These are phyloP conservation scores for Globisporangium camurandrum DNA, from an alignment of 352 stramenopile species.

Conservation along the genomic window DNA sequence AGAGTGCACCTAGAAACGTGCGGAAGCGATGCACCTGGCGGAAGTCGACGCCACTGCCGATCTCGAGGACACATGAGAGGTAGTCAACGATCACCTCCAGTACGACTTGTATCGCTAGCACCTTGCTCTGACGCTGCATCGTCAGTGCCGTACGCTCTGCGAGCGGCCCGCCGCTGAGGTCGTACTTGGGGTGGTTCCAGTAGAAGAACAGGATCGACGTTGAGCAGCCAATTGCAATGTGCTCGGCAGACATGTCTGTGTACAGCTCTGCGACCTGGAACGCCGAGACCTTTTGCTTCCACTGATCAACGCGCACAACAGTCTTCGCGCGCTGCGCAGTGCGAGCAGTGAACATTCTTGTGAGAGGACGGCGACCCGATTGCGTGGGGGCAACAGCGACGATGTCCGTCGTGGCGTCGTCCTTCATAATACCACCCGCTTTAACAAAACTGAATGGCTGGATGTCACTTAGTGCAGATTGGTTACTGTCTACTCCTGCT, in stretches of 20 bases:
- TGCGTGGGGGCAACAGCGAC: too few species aligned
- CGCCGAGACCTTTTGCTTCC: slow-evolving; percentile 15
- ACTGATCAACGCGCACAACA: slow-evolving; percentile 1
- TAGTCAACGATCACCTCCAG: slow-evolving; percentile 12
- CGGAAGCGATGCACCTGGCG: slow-evolving; percentile 1
- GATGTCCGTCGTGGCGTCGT: too few species aligned
- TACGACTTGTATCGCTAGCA: slow-evolving; percentile 3
- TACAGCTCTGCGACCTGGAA: slow-evolving; percentile 30
- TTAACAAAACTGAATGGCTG: too few species aligned
- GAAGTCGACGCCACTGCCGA: slow-evolving; percentile 6
- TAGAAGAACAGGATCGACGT: slow-evolving; percentile 36
- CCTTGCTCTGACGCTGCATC: neutral
- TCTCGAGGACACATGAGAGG: slow-evolving; percentile 11
- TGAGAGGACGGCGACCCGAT: too few species aligned
- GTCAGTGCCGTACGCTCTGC: neutral
- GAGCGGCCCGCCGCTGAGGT: neutral
- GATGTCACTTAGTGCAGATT: too few species aligned
- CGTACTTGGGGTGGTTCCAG: slow-evolving; percentile 24
- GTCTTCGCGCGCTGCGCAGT: neutral
- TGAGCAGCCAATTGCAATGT: slow-evolving; percentile 38
- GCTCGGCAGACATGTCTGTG: slow-evolving; percentile 44
- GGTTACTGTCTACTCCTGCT: too few species aligned
- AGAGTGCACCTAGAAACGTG: slow-evolving; percentile 7
- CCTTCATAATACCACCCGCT: too few species aligned
- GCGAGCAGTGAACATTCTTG: too few species aligned